Evolutionary conservation across 495 filamentous ascomycete genomes (phyloP), one percentile per base, ranked within the genome.

Genomic region (Xylaria castorea): DNA sequence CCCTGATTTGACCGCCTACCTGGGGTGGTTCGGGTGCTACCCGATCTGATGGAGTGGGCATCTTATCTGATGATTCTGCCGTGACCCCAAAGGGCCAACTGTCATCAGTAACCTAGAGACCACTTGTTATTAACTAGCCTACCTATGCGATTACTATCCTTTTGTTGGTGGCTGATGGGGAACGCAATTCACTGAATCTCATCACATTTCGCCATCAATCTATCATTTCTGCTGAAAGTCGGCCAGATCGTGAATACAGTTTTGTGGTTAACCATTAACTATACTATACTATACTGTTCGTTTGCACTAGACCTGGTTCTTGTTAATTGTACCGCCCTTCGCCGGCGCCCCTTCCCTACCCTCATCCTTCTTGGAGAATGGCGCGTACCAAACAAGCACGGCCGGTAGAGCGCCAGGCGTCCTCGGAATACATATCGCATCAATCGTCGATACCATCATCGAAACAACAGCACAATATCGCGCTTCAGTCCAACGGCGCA

Each of bases 381-480:
- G 92, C 91, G 72, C 88, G 92, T 73, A 86, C 86, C 70, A 94
- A 94, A 79, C 91, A 92, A 83, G 78, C 88, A 50, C 85, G 85
- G 69, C 91, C 92, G 16, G 77, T 92, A 60, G 89, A 90, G 79
- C 87, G 92, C 78, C 86, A 88, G 67, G 82, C 88, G 1, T 93
- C 91, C 16, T 91, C 89, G 14, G 88, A 92, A 72, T 87, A 89
- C 75, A 81, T 81, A 48, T 81, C 83, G 66, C 81, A 79, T 66
- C 78, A 79, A 48, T 81, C 82, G 44, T 63, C 75, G 57, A 78
- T 44, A 40, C 69, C 75, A 34, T 77, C 80, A 18, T 42, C 80
- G 75, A 85, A 74, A 80, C 77, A 74, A 76, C 62, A 60, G 20
- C 65, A 69, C 8, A 38, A 71, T 57, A 32, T 71, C 34, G 57